phyloP scores from a whole-genome alignment of 495 filamentous ascomycete species.

The Penicillium paxilli region DNA sequence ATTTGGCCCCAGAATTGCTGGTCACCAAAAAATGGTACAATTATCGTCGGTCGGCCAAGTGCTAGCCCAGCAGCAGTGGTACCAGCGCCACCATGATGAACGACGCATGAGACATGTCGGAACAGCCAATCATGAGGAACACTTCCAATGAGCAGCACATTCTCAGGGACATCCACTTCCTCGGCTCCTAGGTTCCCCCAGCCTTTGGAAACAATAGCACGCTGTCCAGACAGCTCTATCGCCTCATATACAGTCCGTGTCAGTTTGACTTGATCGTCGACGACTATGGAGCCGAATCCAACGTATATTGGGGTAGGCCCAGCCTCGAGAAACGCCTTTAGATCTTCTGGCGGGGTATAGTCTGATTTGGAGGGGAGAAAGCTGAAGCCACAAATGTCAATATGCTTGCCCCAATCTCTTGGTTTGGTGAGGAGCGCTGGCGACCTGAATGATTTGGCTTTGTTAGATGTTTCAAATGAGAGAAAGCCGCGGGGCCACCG shows the following conservation, averaged over 20 bases:
- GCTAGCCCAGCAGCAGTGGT: constrained; percentile 77
- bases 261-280: constrained; percentile 68
- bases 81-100: constrained; percentile 82
- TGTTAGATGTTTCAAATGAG: neutral
- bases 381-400: constrained; percentile 72
- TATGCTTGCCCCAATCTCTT: constrained; percentile 69
- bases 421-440: constrained; percentile 81
- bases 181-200: constrained; percentile 77
- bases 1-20: constrained; percentile 84
- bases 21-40: constrained; percentile 85
- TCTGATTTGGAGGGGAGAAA: constrained; percentile 65
- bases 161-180: constrained; percentile 55
- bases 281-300: constrained; percentile 80
- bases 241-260: constrained; percentile 71
- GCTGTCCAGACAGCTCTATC: constrained; percentile 60
- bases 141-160: constrained; percentile 77
- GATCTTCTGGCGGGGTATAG: constrained; percentile 63
- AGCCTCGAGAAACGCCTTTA: constrained; percentile 62
- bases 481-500: neutral
- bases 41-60: constrained; percentile 66
- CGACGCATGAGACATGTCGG: constrained; percentile 68
- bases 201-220: constrained; percentile 76
- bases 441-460: constrained; percentile 41
- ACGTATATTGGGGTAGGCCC: constrained; percentile 77
- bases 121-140: constrained; percentile 86